phyloP scores from a whole-genome alignment of 2,329 filamentous ascomycete genomes.

The Neocucurbitaria cava region DNA sequence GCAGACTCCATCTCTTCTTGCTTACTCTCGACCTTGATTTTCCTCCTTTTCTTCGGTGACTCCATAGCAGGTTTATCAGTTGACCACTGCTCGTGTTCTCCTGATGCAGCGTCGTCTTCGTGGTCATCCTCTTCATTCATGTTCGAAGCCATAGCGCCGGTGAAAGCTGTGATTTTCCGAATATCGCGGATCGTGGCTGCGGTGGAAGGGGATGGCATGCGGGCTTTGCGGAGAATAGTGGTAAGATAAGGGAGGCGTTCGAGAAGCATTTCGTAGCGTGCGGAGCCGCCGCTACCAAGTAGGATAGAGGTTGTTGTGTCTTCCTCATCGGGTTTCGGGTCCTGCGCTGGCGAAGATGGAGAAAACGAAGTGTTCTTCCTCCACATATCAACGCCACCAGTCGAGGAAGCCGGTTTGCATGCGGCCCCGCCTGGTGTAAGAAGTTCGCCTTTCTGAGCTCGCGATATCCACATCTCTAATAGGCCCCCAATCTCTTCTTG shows the following conservation, averaged over 20 bases:
- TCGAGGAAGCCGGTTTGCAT: slow-evolving; percentile 24
- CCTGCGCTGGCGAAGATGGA: slow-evolving; percentile 10
- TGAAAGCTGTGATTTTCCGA: slow-evolving; percentile 72
- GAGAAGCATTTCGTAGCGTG: slow-evolving; percentile 76
- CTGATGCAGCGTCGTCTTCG: slow-evolving; percentile 35
- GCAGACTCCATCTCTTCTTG: slow-evolving; percentile 28
- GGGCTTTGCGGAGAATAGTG: slow-evolving; percentile 60
- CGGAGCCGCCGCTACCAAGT: slow-evolving; percentile 67
- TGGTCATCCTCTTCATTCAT: slow-evolving; percentile 44
- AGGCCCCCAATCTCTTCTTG: slow-evolving; percentile 81
- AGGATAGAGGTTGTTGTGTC: slow-evolving; percentile 42
- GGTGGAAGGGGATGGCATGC: slow-evolving; percentile 32
- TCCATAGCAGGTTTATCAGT: slow-evolving; percentile 50
- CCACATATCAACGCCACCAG: slow-evolving; percentile 53
- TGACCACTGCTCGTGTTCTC: slow-evolving; percentile 50
- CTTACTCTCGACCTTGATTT: slow-evolving; percentile 29
- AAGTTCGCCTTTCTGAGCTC: slow-evolving; percentile 56
- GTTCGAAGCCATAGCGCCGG: slow-evolving; percentile 24
- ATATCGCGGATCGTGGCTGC: slow-evolving; percentile 61
- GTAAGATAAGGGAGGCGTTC: slow-evolving; percentile 88
- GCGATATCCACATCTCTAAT: slow-evolving; percentile 72
- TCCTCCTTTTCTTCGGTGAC: slow-evolving; percentile 30
- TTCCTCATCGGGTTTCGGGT: slow-evolving; percentile 14
- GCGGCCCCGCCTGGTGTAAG: slow-evolving; percentile 28
- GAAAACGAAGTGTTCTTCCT: slow-evolving; percentile 30